Conservation (phyloP, 441 rosid genomes). For the Raphanus hybrid region DNA sequence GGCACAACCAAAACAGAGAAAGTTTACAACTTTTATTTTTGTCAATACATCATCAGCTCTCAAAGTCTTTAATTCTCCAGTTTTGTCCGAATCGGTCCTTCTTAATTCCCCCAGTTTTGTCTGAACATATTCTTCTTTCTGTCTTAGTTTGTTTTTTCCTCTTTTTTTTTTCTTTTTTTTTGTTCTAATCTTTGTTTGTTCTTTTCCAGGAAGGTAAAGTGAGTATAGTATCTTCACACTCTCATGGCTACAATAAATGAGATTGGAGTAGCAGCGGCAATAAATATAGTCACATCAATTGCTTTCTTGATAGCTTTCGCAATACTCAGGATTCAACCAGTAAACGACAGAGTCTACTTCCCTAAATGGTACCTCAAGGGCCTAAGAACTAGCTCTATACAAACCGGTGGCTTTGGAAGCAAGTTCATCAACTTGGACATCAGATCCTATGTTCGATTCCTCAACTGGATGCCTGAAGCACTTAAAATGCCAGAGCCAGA, state of each 20-base stretch:
- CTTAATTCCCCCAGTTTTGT: background rate
- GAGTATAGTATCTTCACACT: background rate
- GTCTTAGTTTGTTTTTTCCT: background rate
- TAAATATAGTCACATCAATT: conserved; percentile 77
- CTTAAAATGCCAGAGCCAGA: conserved; percentile 96
- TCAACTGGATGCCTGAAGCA: conserved; percentile 97
- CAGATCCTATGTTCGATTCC: conserved; percentile 68
- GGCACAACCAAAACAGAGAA: conserved; percentile 3
- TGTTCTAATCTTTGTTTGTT: no score
- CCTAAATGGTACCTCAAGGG: conserved; percentile 99
- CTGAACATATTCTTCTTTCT: background rate
- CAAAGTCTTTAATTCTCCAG: conserved; percentile 1
- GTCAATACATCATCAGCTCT: conserved; percentile 1
- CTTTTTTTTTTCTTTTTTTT: no score
- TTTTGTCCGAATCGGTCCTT: conserved; percentile 21
- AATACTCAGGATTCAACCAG: conserved; percentile 85
- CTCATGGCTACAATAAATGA: conserved; percentile 81
- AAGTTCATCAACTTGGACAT: conserved; percentile 84
- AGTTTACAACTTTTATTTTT: background rate
- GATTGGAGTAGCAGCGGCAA: conserved; percentile 84
- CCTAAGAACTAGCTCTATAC: conserved; percentile 74
- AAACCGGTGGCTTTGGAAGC: conserved; percentile 62
- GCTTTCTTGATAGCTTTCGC: conserved; percentile 90
- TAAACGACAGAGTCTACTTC: conserved; percentile 96
- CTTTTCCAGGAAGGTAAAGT: conserved; percentile 12